Percentiles rank a stretch among this genome's conserved stretches.
phyloP scores from a whole-genome alignment of 75 land plant genomes.

The Picea glauca region DNA sequence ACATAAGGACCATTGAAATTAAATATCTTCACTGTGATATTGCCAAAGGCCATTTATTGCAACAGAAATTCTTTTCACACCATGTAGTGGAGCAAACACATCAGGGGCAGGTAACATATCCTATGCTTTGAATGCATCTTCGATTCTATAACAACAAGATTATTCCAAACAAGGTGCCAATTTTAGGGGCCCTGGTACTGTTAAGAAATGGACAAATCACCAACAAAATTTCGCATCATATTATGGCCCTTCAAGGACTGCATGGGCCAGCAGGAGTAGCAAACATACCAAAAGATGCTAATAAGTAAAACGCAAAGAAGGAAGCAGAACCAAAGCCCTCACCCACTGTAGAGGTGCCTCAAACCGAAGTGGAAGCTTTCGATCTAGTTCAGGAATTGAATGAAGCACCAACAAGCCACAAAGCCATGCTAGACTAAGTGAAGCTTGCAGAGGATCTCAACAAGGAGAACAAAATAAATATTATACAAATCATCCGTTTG shows the following conservation, averaged over 20 bases:
- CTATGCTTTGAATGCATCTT: conserved; percentile 1
- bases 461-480: too few relatives aligned
- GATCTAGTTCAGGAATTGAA: too few relatives aligned
- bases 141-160: conserved; percentile 8
- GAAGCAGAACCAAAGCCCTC: neutral
- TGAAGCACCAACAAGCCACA: too few relatives aligned
- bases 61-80: conserved; percentile 36
- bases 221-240: conserved; percentile 8
- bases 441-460: too few relatives aligned
- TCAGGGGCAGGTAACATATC: neutral
- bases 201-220: neutral
- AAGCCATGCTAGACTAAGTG: too few relatives aligned
- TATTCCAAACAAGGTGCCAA: conserved; percentile 1
- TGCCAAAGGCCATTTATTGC: conserved; percentile 65
- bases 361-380: too few relatives aligned
- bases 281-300: neutral
- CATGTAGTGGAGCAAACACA: conserved; percentile 1
- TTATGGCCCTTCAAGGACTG: conserved; percentile 14
- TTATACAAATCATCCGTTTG: too few relatives aligned
- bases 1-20: conserved; percentile 36
- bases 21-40: conserved; percentile 39
- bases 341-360: too few relatives aligned
- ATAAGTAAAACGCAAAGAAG: conserved; percentile 8
- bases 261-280: conserved; percentile 2
- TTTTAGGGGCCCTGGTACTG: conserved; percentile 2